A percentile compares a stretch with the other conserved stretches of the same genome.
Conservation (phyloP, 805 yeast species). For the Myxozyma kluyveri region DNA sequence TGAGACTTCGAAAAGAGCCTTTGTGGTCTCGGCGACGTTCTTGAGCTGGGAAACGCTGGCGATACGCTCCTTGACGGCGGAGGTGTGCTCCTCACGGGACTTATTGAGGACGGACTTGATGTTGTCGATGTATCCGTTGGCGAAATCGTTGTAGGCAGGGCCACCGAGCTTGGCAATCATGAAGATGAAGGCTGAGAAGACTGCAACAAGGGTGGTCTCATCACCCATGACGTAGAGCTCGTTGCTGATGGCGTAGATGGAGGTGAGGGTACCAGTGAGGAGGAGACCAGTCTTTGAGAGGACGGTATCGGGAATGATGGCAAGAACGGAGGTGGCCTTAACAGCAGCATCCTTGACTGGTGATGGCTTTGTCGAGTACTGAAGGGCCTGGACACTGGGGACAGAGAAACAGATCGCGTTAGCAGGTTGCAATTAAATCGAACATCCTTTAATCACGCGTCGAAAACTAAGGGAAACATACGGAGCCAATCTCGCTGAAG, state of each 20-base stretch:
- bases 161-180: constrained; percentile 83
- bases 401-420: background rate
- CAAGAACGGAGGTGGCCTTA: constrained; percentile 85
- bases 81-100: constrained; percentile 85
- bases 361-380: constrained; percentile 48
- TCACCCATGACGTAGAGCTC: constrained; percentile 91
- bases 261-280: constrained; percentile 93
- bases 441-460: too few relatives aligned
- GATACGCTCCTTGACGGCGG: constrained; percentile 91
- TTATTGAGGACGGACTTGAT: constrained; percentile 78
- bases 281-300: constrained; percentile 91
- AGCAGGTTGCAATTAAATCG: too few relatives aligned
- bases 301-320: constrained; percentile 82
- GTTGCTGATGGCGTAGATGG: constrained; percentile 89
- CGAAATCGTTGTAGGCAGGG: constrained; percentile 93
- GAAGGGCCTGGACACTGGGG: constrained; percentile 8
- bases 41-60: constrained; percentile 81
- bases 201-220: constrained; percentile 79
- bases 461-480: too few relatives aligned
- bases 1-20: constrained; percentile 87
- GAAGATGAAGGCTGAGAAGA: constrained; percentile 74
- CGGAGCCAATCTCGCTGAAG: constrained; percentile 24
- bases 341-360: too few relatives aligned
- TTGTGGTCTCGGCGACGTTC: constrained; percentile 88
- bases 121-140: constrained; percentile 77